These are phyloP conservation scores for Aspergillus oerlinghausenensis DNA, from an alignment of 2,329 filamentous ascomycete genomes.

Conservation along the genomic window DNA sequence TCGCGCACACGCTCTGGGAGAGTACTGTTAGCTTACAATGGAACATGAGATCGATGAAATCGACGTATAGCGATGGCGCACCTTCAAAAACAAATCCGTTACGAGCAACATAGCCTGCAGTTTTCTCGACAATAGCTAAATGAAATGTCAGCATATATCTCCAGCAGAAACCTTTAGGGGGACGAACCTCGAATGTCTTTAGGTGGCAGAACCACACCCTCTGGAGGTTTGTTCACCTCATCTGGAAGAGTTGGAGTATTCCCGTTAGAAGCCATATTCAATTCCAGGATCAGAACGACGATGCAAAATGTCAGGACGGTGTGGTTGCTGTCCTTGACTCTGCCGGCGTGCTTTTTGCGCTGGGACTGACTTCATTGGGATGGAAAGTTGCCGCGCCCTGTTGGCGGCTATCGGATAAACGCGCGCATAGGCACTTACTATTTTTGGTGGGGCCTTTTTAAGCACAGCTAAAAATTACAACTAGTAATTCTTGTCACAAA, in stretches of 20 bases:
- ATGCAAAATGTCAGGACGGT: background rate
- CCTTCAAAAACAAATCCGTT: slow-evolving; percentile 64
- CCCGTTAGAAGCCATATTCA: slow-evolving; percentile 40
- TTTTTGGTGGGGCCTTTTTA: slow-evolving; percentile 7
- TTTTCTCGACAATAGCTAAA: slow-evolving; percentile 77
- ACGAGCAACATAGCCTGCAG: slow-evolving; percentile 80
- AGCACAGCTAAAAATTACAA: background rate
- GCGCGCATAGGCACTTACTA: slow-evolving; percentile 5
- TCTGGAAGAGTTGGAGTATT: slow-evolving; percentile 40
- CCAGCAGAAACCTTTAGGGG: background rate
- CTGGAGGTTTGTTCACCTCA: slow-evolving; percentile 70
- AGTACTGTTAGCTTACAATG: background rate
- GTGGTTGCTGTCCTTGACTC: background rate
- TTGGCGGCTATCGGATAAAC: slow-evolving; percentile 1
- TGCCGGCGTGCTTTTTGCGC: background rate
- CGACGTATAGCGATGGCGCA: slow-evolving; percentile 18
- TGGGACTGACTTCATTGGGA: slow-evolving; percentile 2
- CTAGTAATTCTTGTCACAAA: background rate
- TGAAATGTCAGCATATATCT: slow-evolving; percentile 20
- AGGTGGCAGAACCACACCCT: slow-evolving; percentile 79
- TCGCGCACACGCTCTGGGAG: slow-evolving; percentile 68
- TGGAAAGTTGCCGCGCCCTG: slow-evolving; percentile 3
- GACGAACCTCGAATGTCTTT: slow-evolving; percentile 67
- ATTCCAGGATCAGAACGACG: background rate
- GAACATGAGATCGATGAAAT: background rate